Conservation (phyloP, 2,329 filamentous ascomycete genomes). For the Colletotrichum sp. region DNA sequence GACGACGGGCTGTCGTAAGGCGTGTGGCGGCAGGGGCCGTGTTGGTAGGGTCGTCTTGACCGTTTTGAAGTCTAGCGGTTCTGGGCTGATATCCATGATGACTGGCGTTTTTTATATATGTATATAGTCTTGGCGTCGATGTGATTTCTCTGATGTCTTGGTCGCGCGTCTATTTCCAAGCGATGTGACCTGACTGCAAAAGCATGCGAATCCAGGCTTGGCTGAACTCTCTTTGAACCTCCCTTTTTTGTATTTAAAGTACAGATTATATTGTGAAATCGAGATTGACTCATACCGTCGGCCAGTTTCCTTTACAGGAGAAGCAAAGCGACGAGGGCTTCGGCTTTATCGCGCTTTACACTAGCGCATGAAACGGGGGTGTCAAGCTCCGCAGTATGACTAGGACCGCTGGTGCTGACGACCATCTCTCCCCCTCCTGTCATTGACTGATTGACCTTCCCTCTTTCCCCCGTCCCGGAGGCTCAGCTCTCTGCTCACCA, state of each 20-base stretch:
- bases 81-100: not conserved
- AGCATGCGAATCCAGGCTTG: not conserved
- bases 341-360: not conserved
- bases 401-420: not conserved
- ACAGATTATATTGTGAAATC: not conserved
- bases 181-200: not conserved
- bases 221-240: not conserved
- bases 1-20: slow-evolving; percentile 41
- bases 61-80: slow-evolving; percentile 33
- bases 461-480: not conserved
- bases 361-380: not conserved
- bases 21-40: slow-evolving; percentile 43
- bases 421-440: not conserved
- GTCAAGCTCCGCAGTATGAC: not conserved
- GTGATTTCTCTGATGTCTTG: not conserved
- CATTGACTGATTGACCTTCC: not conserved
- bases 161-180: not conserved
- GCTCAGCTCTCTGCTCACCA: not conserved
- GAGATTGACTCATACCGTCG: not conserved
- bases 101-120: not conserved
- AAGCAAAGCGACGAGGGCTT: not conserved
- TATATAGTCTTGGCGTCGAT: not conserved
- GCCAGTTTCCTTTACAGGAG: not conserved
- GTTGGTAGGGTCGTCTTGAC: slow-evolving; percentile 55
- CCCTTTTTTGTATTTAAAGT: not conserved